Evolutionary conservation across 208 protist genomes (phyloP), one percentile per base, ranked within the genome.

Genomic region (Porcisia hertigi): DNA sequence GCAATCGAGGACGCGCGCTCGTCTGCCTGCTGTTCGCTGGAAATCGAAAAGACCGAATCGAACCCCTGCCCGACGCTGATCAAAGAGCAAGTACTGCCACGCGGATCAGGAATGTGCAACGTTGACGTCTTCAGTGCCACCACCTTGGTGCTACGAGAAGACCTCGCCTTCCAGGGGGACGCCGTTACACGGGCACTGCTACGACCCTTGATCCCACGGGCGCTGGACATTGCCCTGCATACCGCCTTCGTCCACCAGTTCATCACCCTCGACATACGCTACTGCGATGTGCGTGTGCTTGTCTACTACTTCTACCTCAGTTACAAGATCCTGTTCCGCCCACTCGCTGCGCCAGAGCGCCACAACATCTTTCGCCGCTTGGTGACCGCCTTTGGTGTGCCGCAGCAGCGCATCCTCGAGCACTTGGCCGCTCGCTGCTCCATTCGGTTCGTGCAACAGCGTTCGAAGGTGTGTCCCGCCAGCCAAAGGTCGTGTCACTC

Each of bases 271-370:
- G 85, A 94, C 67, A 58, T 94, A 41, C 86, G 83, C 69, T 96
- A 93, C 73, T 80, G 91, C 65, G 86, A 84, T 34, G 83, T 96
- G 12, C 84, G 85, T 3, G 86, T 89, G 30, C 77, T 96, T 30
- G 76, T 96, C 36, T 94, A 87, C 69, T 94, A 89, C 73, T 93
- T 94, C 67, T 96, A 88, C 75, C 84, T 78, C 30, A 86, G 87
- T 64, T 93, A 84, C 74, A 90, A 91, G 71, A 71, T 91, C 45
- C 78, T 96, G 34, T 86, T 96, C 75, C 86, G 85, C 43, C 89
- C 92, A n/a, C 81, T 96, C 23, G 86, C 89, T 11, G 80, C 70
- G 52, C 81, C 86, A 43, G 89, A 96, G 80, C 84, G 88, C 3
- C 83, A 78, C 41, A 96, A 94, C 82, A 91, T 96, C 54, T 93